phyloP scores from a whole-genome alignment of 2,329 filamentous ascomycete species.

The Claviceps pazoutovae region DNA sequence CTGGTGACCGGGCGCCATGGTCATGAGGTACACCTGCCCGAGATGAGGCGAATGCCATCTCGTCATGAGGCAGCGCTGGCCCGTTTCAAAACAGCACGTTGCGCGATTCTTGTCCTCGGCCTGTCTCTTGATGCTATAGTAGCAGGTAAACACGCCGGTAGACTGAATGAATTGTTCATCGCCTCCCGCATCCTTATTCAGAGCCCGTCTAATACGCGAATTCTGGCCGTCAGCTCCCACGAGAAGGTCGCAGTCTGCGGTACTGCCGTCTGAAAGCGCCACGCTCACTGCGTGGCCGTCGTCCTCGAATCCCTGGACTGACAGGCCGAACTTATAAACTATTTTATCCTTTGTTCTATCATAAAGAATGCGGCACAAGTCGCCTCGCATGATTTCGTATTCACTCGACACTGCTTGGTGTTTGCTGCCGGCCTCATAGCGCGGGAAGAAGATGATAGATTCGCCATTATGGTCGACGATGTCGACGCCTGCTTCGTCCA shows the following conservation, averaged over 20 bases:
- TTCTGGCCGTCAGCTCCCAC: conserved; percentile 9
- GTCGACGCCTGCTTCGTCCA: conserved; percentile 35
- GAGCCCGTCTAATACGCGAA: conserved; percentile 7
- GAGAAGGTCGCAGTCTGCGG: conserved; percentile 8
- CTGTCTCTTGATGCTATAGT: conserved; percentile 22
- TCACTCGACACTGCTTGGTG: conserved; percentile 28
- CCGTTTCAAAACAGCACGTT: conserved; percentile 20
- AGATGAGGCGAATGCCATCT: conserved; percentile 12
- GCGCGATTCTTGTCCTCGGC: conserved; percentile 2
- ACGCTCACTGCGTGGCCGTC: conserved; percentile 6
- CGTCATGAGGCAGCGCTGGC: conserved; percentile 22
- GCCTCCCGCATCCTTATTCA: conserved; percentile 3
- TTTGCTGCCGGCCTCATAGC: conserved; percentile 1
- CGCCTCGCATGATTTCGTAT: conserved; percentile 41
- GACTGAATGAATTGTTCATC: conserved; percentile 3
- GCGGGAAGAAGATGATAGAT: conserved; percentile 22
- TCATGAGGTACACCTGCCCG: conserved; percentile 12
- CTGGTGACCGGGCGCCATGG: conserved; percentile 11
- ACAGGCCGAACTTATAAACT: conserved; percentile 15
- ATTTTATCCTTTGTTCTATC: conserved; percentile 14
- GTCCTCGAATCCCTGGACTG: not conserved
- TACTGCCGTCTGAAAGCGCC: conserved; percentile 7
- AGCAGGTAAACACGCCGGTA: conserved; percentile 18
- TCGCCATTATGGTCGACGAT: conserved; percentile 28
- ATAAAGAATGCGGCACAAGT: conserved; percentile 31